Conservation (phyloP, 108 stramenopile species). For the Cyclotella atomus region DNA sequence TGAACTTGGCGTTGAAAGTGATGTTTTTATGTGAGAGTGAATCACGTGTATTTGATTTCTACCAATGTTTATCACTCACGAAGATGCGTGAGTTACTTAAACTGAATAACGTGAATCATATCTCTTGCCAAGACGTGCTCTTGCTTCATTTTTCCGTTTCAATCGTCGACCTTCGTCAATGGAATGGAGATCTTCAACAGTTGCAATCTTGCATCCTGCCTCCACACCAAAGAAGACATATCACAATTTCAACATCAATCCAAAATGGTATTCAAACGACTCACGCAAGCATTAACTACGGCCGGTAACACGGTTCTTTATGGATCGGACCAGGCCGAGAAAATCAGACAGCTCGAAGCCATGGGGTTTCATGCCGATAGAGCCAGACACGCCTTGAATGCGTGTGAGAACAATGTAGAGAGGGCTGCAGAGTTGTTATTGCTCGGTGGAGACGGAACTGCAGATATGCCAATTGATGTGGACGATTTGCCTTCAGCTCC, state of each 20-base stretch:
- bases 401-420: slow-evolving; percentile 67
- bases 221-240: neutral
- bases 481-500: neutral
- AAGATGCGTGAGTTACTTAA: no score
- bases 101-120: no score
- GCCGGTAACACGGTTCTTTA: slow-evolving; percentile 27
- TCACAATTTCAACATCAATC: slow-evolving; percentile 2
- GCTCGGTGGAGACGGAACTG: slow-evolving; percentile 17
- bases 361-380: slow-evolving; percentile 77
- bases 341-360: slow-evolving; percentile 48
- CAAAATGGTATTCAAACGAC: slow-evolving; percentile 52
- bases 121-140: no score
- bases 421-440: slow-evolving; percentile 72
- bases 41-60: neutral
- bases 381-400: slow-evolving; percentile 63
- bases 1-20: neutral
- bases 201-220: neutral
- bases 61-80: no score
- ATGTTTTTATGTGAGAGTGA: neutral
- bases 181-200: neutral
- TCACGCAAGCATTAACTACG: slow-evolving; percentile 51
- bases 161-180: neutral
- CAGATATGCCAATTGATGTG: neutral
- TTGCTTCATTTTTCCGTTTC: neutral
- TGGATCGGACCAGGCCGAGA: slow-evolving; percentile 26